Base-by-base conservation (phyloP, 2,329 filamentous ascomycete genomes). In the Alternaria dauci region DNA sequence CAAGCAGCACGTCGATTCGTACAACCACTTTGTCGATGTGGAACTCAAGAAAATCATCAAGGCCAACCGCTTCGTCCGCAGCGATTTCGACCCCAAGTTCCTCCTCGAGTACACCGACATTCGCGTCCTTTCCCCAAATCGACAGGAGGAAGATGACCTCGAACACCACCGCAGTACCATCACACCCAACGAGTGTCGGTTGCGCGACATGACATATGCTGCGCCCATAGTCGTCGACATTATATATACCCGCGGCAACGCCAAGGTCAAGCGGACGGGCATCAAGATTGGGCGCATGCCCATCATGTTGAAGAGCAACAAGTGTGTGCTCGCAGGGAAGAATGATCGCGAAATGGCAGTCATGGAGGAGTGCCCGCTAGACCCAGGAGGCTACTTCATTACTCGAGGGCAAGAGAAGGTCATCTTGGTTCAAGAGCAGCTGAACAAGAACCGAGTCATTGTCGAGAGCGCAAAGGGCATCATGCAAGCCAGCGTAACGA, bases 391-490 rank as follows among this genome's bases (percentile, higher is more conserved):
- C 53, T 99, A 99, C 79, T 99, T 99, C 74, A 95, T 99, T 73
- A 93, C 98, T 68, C 93, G 94, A 71, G 95, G 95, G 47, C 97
- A 96, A 20, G 95, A 99, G 79, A 99, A 99, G 83, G 95, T 99
- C 70, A 99, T 99, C 74, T 83, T 99, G 43, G 96, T 99, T 14
- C 95, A 99, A 79, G 96, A 99, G 76, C 95, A 99, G 81, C 83
- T 99, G 76, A 99, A 95, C 86, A 99, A 99, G 86, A 99, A 99
- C 80, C 89, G 95, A 82, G 92, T 99, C 73, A 97, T 99, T 76
- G 94, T 99, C 16, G 96, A 99, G 80, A 90, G 92, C 56, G 96
- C 96, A 81, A 98, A 97, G 80, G 91, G 91, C 61, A 89, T 96
- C 66, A 94, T 98, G 58, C 92, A 94, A 69, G 95, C 96, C 38